Conservation (phyloP, 1,284 basidiomycete species). For the Erythrobasidium hasegawianum region DNA sequence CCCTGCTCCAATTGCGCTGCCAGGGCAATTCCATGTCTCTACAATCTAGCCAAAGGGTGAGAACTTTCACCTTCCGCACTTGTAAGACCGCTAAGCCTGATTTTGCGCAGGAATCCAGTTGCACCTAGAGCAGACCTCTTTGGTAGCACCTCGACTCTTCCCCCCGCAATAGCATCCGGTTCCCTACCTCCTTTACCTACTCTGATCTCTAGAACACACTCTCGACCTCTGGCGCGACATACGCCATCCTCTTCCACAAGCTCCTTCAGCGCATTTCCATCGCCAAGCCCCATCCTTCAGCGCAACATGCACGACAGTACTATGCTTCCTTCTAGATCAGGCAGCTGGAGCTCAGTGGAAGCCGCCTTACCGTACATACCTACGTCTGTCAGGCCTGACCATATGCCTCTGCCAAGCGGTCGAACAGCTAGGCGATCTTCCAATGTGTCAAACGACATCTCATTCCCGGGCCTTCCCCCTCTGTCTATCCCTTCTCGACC, state of each 20-base stretch:
- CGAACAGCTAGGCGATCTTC: not conserved
- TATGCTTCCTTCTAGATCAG: slow-evolving; percentile 7
- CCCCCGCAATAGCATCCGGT: too few relatives aligned
- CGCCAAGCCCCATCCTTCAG: not conserved
- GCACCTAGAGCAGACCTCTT: too few relatives aligned
- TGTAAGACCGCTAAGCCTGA: too few relatives aligned
- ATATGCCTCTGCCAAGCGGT: not conserved
- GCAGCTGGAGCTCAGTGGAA: slow-evolving; percentile 27
- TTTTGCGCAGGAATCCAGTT: too few relatives aligned
- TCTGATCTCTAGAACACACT: too few relatives aligned
- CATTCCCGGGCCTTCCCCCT: not conserved
- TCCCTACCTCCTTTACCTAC: too few relatives aligned
- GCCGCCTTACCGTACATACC: slow-evolving; percentile 11
- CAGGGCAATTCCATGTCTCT: too few relatives aligned
- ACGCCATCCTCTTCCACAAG: not conserved
- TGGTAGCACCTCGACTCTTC: too few relatives aligned
- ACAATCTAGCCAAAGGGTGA: too few relatives aligned
- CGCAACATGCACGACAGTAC: not conserved
- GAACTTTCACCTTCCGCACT: too few relatives aligned
- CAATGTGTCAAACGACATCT: slow-evolving; percentile 1
- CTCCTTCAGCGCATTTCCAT: not conserved
- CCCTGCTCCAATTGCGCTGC: too few relatives aligned
- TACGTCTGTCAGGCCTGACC: not conserved
- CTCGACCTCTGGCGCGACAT: too few relatives aligned
- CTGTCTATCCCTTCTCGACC: slow-evolving; percentile 6